These are phyloP conservation scores for barley (Hordeum vulgare) DNA, from an alignment of 176 grass and related monocot species.

Conservation along the genomic window DNA sequence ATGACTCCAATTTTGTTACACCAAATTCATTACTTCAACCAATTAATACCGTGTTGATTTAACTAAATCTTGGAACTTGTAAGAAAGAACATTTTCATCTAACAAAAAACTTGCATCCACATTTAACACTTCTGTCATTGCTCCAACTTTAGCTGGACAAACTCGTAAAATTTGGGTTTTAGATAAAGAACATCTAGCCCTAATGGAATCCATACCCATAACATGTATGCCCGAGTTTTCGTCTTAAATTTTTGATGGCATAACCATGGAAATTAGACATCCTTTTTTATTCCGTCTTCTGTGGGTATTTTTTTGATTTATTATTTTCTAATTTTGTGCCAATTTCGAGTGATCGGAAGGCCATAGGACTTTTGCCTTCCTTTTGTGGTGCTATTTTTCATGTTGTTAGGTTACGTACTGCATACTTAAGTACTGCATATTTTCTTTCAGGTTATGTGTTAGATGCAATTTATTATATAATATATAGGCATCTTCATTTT, in stretches of 20 bases:
- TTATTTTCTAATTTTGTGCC: background rate
- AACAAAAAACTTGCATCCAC: background rate
- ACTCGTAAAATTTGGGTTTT: background rate
- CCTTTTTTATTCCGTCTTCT: background rate
- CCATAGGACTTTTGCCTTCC: background rate
- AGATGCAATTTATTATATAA: background rate
- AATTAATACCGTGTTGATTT: conserved; percentile 51
- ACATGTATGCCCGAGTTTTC: background rate
- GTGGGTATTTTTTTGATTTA: background rate
- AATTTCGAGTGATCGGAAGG: background rate
- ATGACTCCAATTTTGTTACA: conserved; percentile 82
- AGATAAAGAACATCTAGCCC: background rate
- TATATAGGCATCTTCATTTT: background rate
- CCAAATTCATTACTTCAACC: conserved; percentile 72
- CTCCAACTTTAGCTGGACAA: background rate
- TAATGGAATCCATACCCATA: background rate
- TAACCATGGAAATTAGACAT: background rate
- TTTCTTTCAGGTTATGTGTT: background rate
- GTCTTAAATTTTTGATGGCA: background rate
- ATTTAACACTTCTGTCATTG: background rate
- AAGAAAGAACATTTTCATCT: conserved; percentile 21
- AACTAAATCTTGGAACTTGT: conserved; percentile 44
- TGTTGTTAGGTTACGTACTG: background rate
- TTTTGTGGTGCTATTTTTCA: background rate
- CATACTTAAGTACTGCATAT: background rate